Conservation (phyloP, 257 asterid genomes). For the Solanum pinnatisectum region DNA sequence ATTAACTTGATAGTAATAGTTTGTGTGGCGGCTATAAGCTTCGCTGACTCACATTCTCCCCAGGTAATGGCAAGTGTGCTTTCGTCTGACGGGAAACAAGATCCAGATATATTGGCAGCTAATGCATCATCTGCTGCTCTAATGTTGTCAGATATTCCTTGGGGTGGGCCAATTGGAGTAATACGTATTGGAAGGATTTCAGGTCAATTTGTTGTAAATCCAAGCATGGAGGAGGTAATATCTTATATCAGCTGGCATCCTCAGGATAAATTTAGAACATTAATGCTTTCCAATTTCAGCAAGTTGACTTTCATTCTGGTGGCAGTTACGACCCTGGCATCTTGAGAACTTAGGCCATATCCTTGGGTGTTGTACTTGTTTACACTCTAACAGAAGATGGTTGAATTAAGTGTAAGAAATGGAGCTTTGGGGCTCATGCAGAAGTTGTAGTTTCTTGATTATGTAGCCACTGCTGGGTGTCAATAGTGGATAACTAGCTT, state of each 20-base stretch:
- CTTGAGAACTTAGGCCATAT: not conserved
- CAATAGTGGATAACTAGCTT: not conserved
- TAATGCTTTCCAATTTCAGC: not conserved
- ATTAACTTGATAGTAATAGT: not conserved
- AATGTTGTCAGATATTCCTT: constrained; percentile 92
- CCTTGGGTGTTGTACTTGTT: not conserved
- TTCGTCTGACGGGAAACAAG: constrained; percentile 90
- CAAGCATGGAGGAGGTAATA: constrained; percentile 89
- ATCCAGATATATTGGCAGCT: constrained; percentile 97
- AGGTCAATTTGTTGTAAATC: constrained; percentile 78
- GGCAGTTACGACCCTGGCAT: not conserved
- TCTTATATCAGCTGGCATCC: not conserved
- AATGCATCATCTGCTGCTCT: constrained; percentile 96
- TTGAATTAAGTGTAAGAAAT: not conserved
- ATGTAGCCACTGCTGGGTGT: not conserved
- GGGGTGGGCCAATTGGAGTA: constrained; percentile 98
- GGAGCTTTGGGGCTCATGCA: not conserved
- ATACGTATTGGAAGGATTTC: constrained; percentile 81
- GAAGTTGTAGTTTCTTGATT: not conserved
- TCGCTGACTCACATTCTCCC: not conserved
- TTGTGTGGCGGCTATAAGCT: not conserved
- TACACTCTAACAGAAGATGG: not conserved
- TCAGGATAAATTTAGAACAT: not conserved
- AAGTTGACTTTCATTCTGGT: not conserved
- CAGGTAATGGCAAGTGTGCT: constrained; percentile 87